Evolutionary conservation across 176 grass and related monocot species (phyloP), one percentile per base, ranked within the genome.

Genomic region (Oryza meridionalis): DNA sequence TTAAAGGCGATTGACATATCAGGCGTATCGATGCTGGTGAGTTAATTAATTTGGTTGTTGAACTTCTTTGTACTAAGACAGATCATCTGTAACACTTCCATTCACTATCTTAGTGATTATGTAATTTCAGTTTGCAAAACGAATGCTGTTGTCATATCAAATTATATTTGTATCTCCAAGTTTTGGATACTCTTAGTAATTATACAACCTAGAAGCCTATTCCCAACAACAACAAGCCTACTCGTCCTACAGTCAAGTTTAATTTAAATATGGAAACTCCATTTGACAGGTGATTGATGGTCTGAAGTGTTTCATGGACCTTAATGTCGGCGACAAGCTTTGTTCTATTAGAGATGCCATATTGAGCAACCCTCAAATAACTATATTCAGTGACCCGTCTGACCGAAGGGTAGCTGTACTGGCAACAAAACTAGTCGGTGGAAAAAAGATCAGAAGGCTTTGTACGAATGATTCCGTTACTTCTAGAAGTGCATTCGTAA

Each of bases 1-100:
- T 43, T 96, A 55, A 90, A 81, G 69, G 91, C 89, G 5, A 83
- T 95, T 70, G 93, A 96, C 70, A 95, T 94, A 63, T 98, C 93
- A 19, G 66, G 40, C 43, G 85, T 93, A 78, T 95, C 93, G 35
- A 86, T 98, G 87, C 59, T 98, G 91, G 96, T 98, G 84, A 89
- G 90, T 45, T 82, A 83, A 70, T 45, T 82, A 83, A 70, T 64
- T n/a, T 71, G 8, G n/a, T 55, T 32, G 31, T 75, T 37, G 12
- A 59, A 33, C 25, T 37, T 14, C 8, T 50, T 75, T 22, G 64
- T 80, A 4, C 46, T 73, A 10, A 65, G 17, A 32, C 35, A 67
- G 81, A 64, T 43, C 13, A 74, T 0, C 58, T 58, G 21, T 62
- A 4, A 78, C 62, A 59, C 55, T 31, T 84, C 46, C 66, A 24